phyloP scores from a whole-genome alignment of 2,329 filamentous ascomycete genomes.

The Polytolypa hystricis region DNA sequence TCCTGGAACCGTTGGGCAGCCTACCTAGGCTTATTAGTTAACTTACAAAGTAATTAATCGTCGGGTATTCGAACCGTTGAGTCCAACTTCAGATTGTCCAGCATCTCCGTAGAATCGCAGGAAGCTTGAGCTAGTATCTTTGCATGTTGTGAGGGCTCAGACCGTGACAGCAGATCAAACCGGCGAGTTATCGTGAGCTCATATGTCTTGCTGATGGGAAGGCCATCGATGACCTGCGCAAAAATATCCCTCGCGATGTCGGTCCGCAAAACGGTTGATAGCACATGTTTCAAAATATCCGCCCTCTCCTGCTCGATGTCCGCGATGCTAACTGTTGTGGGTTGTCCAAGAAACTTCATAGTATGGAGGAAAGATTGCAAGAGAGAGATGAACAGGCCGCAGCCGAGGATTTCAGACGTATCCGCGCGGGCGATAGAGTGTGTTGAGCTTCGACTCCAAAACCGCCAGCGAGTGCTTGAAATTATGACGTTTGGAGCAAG shows the following conservation, averaged over 20 bases:
- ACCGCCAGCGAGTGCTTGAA: too few relatives aligned
- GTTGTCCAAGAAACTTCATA: neutral
- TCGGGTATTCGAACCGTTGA: neutral
- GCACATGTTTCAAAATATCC: neutral
- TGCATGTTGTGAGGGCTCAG: neutral
- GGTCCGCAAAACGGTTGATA: slow-evolving; percentile 1
- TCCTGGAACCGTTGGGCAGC: slow-evolving; percentile 3
- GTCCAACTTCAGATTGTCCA: slow-evolving; percentile 1
- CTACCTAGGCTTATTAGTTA: slow-evolving; percentile 1
- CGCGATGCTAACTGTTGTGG: neutral
- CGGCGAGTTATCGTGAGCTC: slow-evolving; percentile 2
- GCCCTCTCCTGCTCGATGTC: slow-evolving; percentile 2
- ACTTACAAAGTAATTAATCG: neutral
- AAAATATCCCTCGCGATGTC: neutral
- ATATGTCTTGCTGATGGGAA: slow-evolving; percentile 1
- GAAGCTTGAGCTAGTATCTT: neutral
- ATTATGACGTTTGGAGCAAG: too few relatives aligned
- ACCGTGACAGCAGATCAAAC: slow-evolving; percentile 1
- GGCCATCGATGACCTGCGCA: slow-evolving; percentile 4
- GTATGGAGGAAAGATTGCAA: too few relatives aligned
- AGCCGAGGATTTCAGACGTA: too few relatives aligned
- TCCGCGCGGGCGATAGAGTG: neutral
- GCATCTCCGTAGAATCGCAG: slow-evolving; percentile 1
- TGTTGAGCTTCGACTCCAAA: too few relatives aligned
- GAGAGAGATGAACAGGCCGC: too few relatives aligned